Evolutionary conservation across 2,329 filamentous ascomycete species (phyloP).

Genomic region (Fusarium decemcellulare): DNA sequence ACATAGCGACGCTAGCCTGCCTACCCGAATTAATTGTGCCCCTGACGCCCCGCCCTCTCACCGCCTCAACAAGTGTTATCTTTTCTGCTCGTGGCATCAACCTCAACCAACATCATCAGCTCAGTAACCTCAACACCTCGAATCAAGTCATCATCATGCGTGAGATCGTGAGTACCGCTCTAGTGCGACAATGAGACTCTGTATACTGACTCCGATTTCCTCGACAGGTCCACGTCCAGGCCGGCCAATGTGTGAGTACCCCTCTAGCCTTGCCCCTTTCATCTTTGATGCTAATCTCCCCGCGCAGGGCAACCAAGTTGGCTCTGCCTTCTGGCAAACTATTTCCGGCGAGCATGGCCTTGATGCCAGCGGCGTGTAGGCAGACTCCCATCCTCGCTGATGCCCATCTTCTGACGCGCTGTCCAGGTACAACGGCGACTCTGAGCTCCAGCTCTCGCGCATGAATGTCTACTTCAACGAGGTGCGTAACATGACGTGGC

Average conservation of each 20-base stretch:
- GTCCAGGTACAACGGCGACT: constrained; percentile 83
- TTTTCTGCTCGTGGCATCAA: too few relatives aligned
- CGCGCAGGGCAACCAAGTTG: constrained; percentile 96
- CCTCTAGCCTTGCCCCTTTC: constrained; percentile 8
- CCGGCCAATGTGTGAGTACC: constrained; percentile 91
- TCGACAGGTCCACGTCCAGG: constrained; percentile 97
- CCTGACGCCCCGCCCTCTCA: too few relatives aligned
- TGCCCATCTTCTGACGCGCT: neutral
- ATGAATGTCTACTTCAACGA: constrained; percentile 99
- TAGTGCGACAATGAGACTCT: constrained; percentile 23
- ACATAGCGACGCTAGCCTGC: too few relatives aligned
- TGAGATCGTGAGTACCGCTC: constrained; percentile 72
- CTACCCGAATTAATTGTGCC: too few relatives aligned
- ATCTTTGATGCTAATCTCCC: constrained; percentile 52
- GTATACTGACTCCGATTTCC: constrained; percentile 66
- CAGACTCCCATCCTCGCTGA: neutral
- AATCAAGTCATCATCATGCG: constrained; percentile 53
- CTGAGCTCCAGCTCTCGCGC: constrained; percentile 98
- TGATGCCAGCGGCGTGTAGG: constrained; percentile 91
- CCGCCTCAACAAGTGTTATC: too few relatives aligned
- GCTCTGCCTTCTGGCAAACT: constrained; percentile 98
- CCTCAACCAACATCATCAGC: too few relatives aligned
- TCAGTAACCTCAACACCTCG: too few relatives aligned
- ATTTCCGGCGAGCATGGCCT: constrained; percentile 94
- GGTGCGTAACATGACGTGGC: constrained; percentile 53